phyloP scores from a whole-genome alignment of 768 basidiomycete species.

The Trametes elegans region DNA sequence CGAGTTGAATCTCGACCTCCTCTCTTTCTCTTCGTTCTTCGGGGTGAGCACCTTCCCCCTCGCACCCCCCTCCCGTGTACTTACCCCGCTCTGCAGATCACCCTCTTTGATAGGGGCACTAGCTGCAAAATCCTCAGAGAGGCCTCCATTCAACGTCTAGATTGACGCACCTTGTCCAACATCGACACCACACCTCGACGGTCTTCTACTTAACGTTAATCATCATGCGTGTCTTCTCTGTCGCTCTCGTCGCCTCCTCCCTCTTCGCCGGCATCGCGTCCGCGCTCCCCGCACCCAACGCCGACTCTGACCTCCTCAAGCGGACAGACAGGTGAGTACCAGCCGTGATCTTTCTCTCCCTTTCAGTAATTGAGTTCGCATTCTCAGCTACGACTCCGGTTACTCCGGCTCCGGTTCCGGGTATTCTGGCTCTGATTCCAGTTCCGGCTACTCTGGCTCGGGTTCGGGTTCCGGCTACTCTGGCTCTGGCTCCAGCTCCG shows the following conservation, averaged over 20 bases:
- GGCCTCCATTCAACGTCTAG: conserved; percentile 39
- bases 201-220: conserved; percentile 30
- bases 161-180: conserved; percentile 28
- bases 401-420: background rate
- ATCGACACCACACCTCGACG: conserved; percentile 48
- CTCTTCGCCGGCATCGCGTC: conserved; percentile 51
- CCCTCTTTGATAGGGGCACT: conserved; percentile 71
- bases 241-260: conserved; percentile 51
- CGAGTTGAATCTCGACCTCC: conserved; percentile 67
- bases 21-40: conserved; percentile 43
- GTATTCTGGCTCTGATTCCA: background rate
- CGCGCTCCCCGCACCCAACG: conserved; percentile 41
- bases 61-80: background rate
- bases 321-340: conserved; percentile 13
- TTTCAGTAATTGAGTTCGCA: background rate
- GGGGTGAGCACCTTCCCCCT: conserved; percentile 16
- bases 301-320: conserved; percentile 29
- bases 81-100: conserved; percentile 40
- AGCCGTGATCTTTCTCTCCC: conserved; percentile 26
- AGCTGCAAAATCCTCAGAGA: conserved; percentile 59
- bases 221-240: conserved; percentile 64
- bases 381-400: background rate
- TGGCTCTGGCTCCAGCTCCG: background rate
- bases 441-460: background rate
- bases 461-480: background rate